A percentile compares a stretch with the other conserved stretches of the same genome.
These are phyloP conservation scores for Nosema muscidifuracis DNA, from an alignment of 371 early-diverging fungal genomes.

Conservation along the genomic window DNA sequence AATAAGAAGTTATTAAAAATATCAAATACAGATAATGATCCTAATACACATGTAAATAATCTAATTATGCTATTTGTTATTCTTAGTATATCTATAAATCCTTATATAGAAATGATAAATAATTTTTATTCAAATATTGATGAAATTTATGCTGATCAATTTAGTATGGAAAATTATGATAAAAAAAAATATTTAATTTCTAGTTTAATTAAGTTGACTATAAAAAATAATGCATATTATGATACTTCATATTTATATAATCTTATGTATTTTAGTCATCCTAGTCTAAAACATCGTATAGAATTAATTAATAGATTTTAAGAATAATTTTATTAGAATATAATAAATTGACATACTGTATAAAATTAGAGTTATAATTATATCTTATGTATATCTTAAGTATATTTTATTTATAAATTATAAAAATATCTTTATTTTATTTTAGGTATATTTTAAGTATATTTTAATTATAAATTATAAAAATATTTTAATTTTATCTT, in stretches of 20 bases:
- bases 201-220: not conserved
- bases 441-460: no score
- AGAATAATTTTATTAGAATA: no score
- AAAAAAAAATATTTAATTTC: not conserved
- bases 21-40: not conserved
- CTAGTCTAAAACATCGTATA: not conserved
- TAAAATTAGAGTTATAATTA: no score
- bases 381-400: no score
- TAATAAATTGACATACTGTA: no score
- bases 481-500: no score
- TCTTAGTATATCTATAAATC: not conserved
- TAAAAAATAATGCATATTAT: not conserved
- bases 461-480: no score
- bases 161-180: not conserved
- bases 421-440: no score
- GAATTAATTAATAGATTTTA: constrained; percentile 1
- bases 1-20: not conserved
- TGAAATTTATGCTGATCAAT: not conserved
- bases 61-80: not conserved
- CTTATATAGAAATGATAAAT: not conserved
- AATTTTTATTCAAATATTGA: not conserved
- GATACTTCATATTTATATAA: not conserved
- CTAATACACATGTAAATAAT: not conserved
- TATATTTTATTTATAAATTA: no score
- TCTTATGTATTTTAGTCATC: constrained; percentile 8